Evolutionary conservation across 495 filamentous ascomycete genomes (phyloP), one percentile per base, ranked within the genome.

Genomic region (Entonaema liquescens): DNA sequence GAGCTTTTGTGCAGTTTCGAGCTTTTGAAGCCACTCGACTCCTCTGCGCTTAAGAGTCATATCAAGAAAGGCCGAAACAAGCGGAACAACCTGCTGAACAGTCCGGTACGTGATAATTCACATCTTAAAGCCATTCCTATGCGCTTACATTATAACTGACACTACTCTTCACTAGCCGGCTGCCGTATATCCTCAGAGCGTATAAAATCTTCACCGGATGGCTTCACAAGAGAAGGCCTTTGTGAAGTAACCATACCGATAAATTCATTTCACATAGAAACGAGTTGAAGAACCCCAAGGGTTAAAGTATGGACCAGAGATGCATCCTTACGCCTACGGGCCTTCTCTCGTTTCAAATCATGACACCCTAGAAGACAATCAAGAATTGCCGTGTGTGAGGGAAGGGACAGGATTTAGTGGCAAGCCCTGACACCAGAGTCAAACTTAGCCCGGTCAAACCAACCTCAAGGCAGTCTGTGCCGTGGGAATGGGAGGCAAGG

Each of bases 1-100:
- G 95, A 98, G 78, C 83, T 99, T 44, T 87, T 99, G 6, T 99
- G 95, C 81, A 97, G 93, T 79, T 99, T 99, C 79, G 95, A 99
- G 80, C 82, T 98, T 19, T 84, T 99, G 68, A 99, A 99, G 76
- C 95, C 95, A 13, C 83, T 99, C 71, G 95, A 99, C 79, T 97
- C 94, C n/a, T 93, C 91, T 61, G 95, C 94, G 35, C 82, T 99
- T 71, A 99, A 99, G 86, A 97, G 90, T 73, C 96, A 98, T 78
- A 99, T 99, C 83, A 99, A 99, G 87, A 98, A 97, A 83, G 92
- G 93, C 56, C 88, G 95, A 38, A 97, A 92, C 79, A 94, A 95
- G 86, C 79, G 86, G 15, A 91, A 95, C 80, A 94, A 88, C 78
- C 94, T 97, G 87, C 84, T 98, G 42, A 97, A 93, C 83, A 96